Evolutionary conservation across 2,329 filamentous ascomycete genomes (phyloP).

Genomic region (Colletotrichum phormii): DNA sequence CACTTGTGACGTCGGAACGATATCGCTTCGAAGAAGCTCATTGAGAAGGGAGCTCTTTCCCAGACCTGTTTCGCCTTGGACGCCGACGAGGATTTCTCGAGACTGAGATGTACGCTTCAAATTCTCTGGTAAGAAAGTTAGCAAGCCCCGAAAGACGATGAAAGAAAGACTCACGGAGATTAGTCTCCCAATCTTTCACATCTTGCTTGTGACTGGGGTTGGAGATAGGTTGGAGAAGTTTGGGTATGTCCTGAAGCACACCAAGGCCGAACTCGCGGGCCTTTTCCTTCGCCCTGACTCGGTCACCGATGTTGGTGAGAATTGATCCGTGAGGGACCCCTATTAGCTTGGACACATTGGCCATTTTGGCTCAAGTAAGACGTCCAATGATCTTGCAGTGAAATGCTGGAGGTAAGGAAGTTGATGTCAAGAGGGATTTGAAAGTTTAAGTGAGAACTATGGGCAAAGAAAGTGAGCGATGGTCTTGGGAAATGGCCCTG

Average conservation of each 20-base stretch:
- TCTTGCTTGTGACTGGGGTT: no score
- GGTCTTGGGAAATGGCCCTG: not conserved
- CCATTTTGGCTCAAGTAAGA: not conserved
- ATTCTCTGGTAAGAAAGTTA: not conserved
- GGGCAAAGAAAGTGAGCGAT: not conserved
- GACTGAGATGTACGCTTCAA: not conserved
- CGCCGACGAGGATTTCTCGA: constrained; percentile 15
- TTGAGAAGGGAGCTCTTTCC: constrained; percentile 38
- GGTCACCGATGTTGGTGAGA: not conserved
- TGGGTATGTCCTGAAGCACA: not conserved
- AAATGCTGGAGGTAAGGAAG: not conserved
- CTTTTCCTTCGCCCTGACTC: not conserved
- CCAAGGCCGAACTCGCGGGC: not conserved
- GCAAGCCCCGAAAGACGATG: not conserved
- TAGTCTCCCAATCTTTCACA: not conserved
- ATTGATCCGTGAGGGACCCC: not conserved
- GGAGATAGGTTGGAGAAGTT: not conserved
- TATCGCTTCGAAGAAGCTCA: constrained; percentile 14
- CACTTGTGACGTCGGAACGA: constrained; percentile 33
- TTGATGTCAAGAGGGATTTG: not conserved
- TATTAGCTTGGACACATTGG: not conserved
- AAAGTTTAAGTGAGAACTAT: not conserved
- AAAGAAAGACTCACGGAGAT: not conserved
- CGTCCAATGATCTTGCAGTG: not conserved
- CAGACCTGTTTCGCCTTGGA: constrained; percentile 35